Conservation (phyloP, 179 eudicot genomes). For the Vitellaria paradoxa region DNA sequence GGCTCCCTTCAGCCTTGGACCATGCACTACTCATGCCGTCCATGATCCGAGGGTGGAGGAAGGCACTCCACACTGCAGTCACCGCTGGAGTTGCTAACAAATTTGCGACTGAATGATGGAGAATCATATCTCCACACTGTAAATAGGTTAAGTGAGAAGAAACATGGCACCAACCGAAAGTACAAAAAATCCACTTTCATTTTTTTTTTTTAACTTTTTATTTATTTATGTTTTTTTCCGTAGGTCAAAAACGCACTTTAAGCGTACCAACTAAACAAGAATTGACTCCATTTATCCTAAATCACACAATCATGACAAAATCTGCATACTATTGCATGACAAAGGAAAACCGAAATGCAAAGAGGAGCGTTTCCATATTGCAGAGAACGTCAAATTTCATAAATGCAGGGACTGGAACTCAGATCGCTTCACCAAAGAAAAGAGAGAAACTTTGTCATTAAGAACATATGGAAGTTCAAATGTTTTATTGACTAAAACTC, state of each 20-base stretch:
- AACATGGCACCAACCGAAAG: neutral
- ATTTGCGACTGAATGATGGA: neutral
- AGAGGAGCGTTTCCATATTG: neutral
- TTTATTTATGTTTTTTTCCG: no score
- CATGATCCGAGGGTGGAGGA: no score
- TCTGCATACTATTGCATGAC: neutral
- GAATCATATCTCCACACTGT: neutral
- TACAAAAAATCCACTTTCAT: neutral
- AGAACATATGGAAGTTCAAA: no score
- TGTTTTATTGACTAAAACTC: no score
- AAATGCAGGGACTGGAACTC: neutral
- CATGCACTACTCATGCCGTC: no score
- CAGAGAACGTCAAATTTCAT: neutral
- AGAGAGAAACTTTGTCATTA: neutral
- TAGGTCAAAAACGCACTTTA: no score
- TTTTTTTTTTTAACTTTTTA: no score
- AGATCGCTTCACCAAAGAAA: conserved; percentile 11
- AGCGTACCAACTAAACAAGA: neutral
- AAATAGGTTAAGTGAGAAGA: neutral
- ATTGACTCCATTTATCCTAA: neutral
- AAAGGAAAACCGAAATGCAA: neutral
- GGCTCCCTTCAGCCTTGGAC: no score
- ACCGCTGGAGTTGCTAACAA: no score
- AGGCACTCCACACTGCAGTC: no score
- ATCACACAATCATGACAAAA: neutral